These are phyloP conservation scores for Plasmodium cynomolgi DNA, from an alignment of 169 alveolate genomes.

Conservation along the genomic window DNA sequence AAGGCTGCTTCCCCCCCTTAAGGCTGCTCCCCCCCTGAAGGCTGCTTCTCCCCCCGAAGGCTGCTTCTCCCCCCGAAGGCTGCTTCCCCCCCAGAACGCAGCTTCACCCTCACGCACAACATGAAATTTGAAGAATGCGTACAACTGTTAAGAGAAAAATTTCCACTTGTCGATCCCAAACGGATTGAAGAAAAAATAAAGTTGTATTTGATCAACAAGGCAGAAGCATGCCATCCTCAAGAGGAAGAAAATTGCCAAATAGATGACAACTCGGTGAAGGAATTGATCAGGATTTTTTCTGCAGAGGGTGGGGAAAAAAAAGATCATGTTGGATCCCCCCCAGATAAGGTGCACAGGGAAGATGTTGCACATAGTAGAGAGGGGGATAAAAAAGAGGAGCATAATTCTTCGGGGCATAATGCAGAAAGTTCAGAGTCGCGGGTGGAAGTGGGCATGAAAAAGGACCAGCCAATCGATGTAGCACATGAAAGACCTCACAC, in stretches of 20 bases:
- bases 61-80: neutral
- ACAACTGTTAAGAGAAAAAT: slow-evolving; percentile 5
- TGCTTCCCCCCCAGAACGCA: neutral
- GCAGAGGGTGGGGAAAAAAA: neutral
- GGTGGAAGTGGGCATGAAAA: neutral
- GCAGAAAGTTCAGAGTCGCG: neutral
- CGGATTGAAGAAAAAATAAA: slow-evolving; percentile 12
- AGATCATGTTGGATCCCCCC: neutral
- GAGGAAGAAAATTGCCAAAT: neutral
- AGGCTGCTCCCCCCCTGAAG: too few species aligned
- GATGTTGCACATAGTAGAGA: neutral
- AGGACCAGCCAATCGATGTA: neutral
- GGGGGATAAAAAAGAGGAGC: neutral
- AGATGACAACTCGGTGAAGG: slow-evolving; percentile 7
- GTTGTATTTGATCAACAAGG: neutral
- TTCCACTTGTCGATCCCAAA: neutral
- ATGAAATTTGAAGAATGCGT: slow-evolving; percentile 39
- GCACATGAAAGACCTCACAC: neutral
- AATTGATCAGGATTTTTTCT: neutral
- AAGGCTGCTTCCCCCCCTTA: neutral
- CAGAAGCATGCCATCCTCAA: neutral
- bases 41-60: neutral
- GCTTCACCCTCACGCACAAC: neutral
- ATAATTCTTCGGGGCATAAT: neutral
- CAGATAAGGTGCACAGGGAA: neutral